Evolutionary conservation across 805 yeast species (phyloP).

Genomic region (Myxozyma udenii): DNA sequence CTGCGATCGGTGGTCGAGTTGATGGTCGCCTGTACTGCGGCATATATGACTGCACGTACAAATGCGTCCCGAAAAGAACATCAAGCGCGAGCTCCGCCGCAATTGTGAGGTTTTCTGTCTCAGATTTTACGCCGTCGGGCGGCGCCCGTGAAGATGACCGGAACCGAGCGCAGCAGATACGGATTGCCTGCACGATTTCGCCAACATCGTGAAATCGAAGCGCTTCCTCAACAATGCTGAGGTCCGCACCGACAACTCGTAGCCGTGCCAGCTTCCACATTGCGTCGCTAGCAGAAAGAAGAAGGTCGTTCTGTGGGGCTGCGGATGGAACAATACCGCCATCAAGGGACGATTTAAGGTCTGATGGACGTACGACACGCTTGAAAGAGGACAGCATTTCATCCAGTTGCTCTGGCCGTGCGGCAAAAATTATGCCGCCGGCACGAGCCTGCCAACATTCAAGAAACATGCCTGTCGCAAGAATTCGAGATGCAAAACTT

Average conservation of each 20-base stretch:
- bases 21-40: no score
- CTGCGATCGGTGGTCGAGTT: not conserved
- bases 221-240: conserved; percentile 12
- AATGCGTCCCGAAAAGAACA: conserved; percentile 11
- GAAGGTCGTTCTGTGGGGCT: conserved; percentile 4
- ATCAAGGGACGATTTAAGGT: not conserved
- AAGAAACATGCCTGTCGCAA: conserved; percentile 33
- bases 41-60: not conserved
- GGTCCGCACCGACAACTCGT: conserved; percentile 11
- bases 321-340: not conserved
- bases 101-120: conserved; percentile 4
- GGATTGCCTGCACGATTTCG: conserved; percentile 16
- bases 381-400: conserved; percentile 10
- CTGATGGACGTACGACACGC: conserved; percentile 4
- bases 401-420: conserved; percentile 20
- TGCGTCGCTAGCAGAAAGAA: conserved; percentile 13
- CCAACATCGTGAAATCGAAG: conserved; percentile 22
- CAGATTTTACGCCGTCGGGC: not conserved
- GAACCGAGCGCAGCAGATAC: not conserved
- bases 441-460: conserved; percentile 27
- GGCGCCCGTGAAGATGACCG: not conserved
- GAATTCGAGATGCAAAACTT: conserved; percentile 31
- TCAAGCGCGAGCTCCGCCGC: conserved; percentile 23
- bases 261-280: conserved; percentile 22
- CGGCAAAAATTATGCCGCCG: conserved; percentile 6